Percentiles rank a stretch among this genome's conserved stretches.
Evolutionary conservation across 441 rosid genomes (phyloP).

Genomic region (Eugenia klotzschiana): DNA sequence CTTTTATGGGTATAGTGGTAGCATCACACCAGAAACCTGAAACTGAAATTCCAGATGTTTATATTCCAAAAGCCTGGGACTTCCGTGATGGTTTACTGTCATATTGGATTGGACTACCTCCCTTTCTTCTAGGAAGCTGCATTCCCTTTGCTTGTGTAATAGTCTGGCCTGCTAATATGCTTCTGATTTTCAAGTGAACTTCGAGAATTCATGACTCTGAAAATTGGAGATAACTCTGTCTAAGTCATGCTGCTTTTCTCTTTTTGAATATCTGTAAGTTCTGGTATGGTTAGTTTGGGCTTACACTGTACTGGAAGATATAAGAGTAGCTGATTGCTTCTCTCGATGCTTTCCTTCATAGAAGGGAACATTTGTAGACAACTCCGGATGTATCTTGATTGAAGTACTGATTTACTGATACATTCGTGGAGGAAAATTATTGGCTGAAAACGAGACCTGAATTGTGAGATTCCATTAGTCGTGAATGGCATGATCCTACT

Average conservation of each 20-base stretch:
- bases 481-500: background rate
- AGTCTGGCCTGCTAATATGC: background rate
- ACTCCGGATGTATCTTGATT: background rate
- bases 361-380: background rate
- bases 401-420: background rate
- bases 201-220: background rate
- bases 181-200: background rate
- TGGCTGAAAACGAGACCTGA: background rate
- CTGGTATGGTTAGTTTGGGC: background rate
- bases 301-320: background rate
- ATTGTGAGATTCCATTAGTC: background rate
- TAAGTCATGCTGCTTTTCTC: background rate
- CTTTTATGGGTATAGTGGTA: background rate
- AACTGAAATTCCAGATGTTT: background rate
- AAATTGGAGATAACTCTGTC: background rate
- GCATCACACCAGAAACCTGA: background rate
- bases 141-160: background rate
- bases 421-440: background rate
- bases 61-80: background rate
- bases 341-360: background rate
- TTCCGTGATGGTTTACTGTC: background rate
- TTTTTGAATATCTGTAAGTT: background rate
- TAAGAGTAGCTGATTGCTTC: background rate
- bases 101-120: background rate
- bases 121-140: background rate